Conservation (phyloP, 164 flowering plant genomes). For the Vitis amurensis region DNA sequence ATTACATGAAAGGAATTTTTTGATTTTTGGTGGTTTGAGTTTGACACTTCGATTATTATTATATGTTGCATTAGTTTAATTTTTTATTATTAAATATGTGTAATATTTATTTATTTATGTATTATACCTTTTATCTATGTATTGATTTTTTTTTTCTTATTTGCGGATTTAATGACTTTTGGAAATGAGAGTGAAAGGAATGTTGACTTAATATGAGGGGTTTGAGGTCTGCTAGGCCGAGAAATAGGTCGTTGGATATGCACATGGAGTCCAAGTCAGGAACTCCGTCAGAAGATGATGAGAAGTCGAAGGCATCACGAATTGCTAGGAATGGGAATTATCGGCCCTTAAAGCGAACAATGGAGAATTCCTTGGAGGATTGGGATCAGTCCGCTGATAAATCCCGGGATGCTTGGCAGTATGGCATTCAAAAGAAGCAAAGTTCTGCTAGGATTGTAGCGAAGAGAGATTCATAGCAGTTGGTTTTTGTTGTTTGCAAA, state of each 20-base stretch:
- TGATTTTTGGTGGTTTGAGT: too few species aligned
- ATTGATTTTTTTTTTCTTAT: too few species aligned
- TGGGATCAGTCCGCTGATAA: slow-evolving; percentile 45
- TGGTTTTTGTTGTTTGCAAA: not conserved
- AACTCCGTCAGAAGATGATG: slow-evolving; percentile 44
- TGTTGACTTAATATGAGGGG: slow-evolving; percentile 33
- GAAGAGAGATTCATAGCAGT: slow-evolving; percentile 29
- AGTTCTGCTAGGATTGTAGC: slow-evolving; percentile 25
- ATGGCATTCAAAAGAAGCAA: slow-evolving; percentile 54
- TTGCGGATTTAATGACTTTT: too few species aligned
- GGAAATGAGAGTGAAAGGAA: too few species aligned
- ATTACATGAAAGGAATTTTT: too few species aligned
- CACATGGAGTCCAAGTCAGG: slow-evolving; percentile 64
- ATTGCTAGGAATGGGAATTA: slow-evolving; percentile 52
- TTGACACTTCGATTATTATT: too few species aligned
- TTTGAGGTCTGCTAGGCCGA: slow-evolving; percentile 49
- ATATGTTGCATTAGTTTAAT: too few species aligned
- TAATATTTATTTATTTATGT: too few species aligned
- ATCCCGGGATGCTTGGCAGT: slow-evolving; percentile 56
- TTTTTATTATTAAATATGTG: too few species aligned
- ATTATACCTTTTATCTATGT: too few species aligned
- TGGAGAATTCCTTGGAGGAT: slow-evolving; percentile 49
- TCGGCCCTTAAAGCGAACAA: slow-evolving; percentile 35
- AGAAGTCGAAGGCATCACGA: slow-evolving; percentile 29
- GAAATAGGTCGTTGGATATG: slow-evolving; percentile 57